A percentile compares a stretch with the other conserved stretches of the same genome.
Evolutionary conservation across 2,329 filamentous ascomycete genomes (phyloP).

Genomic region (Botryotinia globosa): DNA sequence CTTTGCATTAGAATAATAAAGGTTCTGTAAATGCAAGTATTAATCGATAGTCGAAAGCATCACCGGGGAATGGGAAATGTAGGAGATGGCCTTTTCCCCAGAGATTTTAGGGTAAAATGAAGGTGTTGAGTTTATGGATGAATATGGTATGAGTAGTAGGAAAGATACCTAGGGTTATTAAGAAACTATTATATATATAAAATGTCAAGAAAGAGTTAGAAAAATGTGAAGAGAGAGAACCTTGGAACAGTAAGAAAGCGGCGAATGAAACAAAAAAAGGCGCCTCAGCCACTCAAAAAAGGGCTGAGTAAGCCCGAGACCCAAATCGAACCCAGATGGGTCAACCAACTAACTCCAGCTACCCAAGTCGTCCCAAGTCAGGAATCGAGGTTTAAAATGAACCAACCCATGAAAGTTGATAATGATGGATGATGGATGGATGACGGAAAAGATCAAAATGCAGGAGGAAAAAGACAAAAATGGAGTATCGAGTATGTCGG

Average conservation of each 20-base stretch:
- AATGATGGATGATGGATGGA: not conserved
- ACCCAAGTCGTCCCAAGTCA: not conserved
- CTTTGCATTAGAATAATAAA: not conserved
- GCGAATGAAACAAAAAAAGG: slow-evolving; percentile 13
- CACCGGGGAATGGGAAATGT: not conserved
- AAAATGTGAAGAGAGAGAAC: no score
- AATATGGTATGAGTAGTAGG: not conserved
- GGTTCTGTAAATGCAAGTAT: not conserved
- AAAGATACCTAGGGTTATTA: not conserved
- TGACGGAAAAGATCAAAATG: slow-evolving; percentile 2
- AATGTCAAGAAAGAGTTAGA: not conserved
- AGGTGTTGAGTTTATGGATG: not conserved
- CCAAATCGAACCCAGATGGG: not conserved
- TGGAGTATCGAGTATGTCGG: not conserved
- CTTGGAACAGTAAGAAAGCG: not conserved
- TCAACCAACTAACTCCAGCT: not conserved
- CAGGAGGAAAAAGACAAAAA: not conserved
- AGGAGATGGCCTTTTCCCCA: not conserved
- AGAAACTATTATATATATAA: not conserved
- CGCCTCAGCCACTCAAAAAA: slow-evolving; percentile 19
- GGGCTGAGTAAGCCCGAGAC: slow-evolving; percentile 20
- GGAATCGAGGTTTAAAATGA: slow-evolving; percentile 13
- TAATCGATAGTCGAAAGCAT: not conserved
- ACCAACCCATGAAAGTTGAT: not conserved
- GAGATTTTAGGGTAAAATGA: not conserved